A percentile compares a stretch with the other conserved stretches of the same genome.
These are phyloP conservation scores for Sordariomycetes sp. DNA, from an alignment of 2,329 filamentous ascomycete genomes.

Conservation along the genomic window DNA sequence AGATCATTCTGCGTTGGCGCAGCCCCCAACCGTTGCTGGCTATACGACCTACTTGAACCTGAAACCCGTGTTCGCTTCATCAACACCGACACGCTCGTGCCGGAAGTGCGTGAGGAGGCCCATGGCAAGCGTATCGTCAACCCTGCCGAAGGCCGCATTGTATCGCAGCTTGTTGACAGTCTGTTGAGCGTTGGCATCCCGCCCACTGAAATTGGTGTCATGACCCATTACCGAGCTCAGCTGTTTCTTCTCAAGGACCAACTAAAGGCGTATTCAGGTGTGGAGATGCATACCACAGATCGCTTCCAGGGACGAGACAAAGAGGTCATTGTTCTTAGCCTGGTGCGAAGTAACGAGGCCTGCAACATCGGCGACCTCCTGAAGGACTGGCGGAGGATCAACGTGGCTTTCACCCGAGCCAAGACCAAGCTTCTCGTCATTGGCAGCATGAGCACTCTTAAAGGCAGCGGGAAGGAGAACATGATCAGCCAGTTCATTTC, in stretches of 20 bases:
- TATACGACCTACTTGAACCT: constrained; percentile 62
- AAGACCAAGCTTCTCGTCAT: constrained; percentile 86
- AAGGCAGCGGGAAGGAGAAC: constrained; percentile 60
- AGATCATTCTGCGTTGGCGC: constrained; percentile 46
- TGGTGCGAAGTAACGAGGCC: constrained; percentile 79
- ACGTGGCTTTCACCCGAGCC: constrained; percentile 89
- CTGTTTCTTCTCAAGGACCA: constrained; percentile 71
- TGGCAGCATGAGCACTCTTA: constrained; percentile 73
- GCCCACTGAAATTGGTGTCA: constrained; percentile 75
- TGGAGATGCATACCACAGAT: constrained; percentile 96
- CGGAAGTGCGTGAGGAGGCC: constrained; percentile 58
- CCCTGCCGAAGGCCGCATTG: constrained; percentile 67
- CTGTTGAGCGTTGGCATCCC: constrained; percentile 70
- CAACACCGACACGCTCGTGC: constrained; percentile 72
- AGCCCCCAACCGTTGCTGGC: constrained; percentile 57
- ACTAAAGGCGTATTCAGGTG: constrained; percentile 49
- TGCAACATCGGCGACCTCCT: constrained; percentile 83
- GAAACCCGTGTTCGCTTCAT: constrained; percentile 72
- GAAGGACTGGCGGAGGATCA: constrained; percentile 86
- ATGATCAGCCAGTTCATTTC: constrained; percentile 68
- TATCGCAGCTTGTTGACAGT: constrained; percentile 70
- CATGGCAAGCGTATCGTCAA: constrained; percentile 86
- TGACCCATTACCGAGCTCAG: constrained; percentile 94
- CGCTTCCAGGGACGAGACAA: constrained; percentile 96
- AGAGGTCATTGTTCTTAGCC: constrained; percentile 77